Conservation (phyloP, 441 rosid genomes). For the Eruca vesicaria region DNA sequence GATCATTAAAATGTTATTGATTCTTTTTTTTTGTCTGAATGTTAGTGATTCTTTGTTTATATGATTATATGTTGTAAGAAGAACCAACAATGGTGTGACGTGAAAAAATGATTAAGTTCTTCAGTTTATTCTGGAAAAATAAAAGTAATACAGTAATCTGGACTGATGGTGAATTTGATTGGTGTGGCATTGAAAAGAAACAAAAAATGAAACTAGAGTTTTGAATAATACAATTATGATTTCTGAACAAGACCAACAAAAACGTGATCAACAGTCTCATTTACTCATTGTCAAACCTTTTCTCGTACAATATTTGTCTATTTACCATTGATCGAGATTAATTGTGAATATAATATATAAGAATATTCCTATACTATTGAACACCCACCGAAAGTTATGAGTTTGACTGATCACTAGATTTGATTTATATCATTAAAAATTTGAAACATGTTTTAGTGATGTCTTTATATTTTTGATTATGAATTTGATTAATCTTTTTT, state of each 20-base stretch:
- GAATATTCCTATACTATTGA: not conserved
- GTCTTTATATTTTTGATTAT: not conserved
- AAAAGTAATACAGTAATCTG: no score
- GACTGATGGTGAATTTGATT: no score
- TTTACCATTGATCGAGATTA: constrained; percentile 21
- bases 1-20: constrained; percentile 11
- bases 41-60: no score
- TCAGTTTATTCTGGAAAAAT: no score
- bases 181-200: constrained; percentile 6
- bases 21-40: no score
- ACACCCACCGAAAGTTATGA: constrained; percentile 27
- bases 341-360: constrained; percentile 13
- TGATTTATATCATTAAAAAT: not conserved
- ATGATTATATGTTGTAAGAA: constrained; percentile 22
- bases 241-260: constrained; percentile 6
- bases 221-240: constrained; percentile 8
- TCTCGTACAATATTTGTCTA: constrained; percentile 29
- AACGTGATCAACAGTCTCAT: not conserved
- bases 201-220: constrained; percentile 7
- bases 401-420: constrained; percentile 18
- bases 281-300: constrained; percentile 21
- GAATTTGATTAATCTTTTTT: not conserved
- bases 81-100: constrained; percentile 21
- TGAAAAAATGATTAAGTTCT: no score
- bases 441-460: constrained; percentile 4